phyloP scores from a whole-genome alignment of 1,284 basidiomycete species.

The Agaricales sp. region DNA sequence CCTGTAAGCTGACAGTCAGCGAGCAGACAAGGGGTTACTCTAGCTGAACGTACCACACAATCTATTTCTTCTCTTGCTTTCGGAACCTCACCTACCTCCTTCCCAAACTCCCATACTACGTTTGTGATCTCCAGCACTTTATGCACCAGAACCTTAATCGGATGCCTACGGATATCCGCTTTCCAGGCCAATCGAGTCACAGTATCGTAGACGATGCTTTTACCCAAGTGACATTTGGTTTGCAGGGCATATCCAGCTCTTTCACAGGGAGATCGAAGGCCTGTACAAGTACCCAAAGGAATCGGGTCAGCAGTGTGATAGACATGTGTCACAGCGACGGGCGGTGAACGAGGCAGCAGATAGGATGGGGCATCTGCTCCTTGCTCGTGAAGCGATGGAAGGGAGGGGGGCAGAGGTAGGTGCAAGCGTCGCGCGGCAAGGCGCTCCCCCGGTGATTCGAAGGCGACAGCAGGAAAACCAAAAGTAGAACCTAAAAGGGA shows the following conservation, averaged over 20 bases:
- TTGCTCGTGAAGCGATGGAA: background rate
- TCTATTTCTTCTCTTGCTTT: conserved; percentile 29
- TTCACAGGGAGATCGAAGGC: conserved; percentile 46
- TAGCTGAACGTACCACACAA: conserved; percentile 33
- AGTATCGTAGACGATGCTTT: conserved; percentile 83
- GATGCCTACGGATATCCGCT: conserved; percentile 57
- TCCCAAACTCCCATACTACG: conserved; percentile 52
- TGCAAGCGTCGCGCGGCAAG: conserved; percentile 72
- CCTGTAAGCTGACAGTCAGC: conserved; percentile 26
- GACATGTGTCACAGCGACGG: conserved; percentile 43
- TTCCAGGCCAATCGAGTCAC: conserved; percentile 77
- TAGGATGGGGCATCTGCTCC: background rate
- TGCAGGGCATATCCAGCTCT: conserved; percentile 56
- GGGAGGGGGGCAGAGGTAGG: conserved; percentile 47
- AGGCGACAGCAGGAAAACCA: conserved; percentile 75
- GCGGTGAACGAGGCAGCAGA: conserved; percentile 2
- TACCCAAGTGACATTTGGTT: conserved; percentile 71
- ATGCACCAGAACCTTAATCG: conserved; percentile 58
- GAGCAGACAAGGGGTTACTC: background rate
- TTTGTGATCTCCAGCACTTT: conserved; percentile 52
- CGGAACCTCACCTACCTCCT: conserved; percentile 26
- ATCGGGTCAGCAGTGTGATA: conserved; percentile 70
- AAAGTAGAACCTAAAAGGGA: conserved; percentile 76
- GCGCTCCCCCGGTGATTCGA: conserved; percentile 74
- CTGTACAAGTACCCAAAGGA: conserved; percentile 53